Evolutionary conservation across 768 basidiomycete species (phyloP), one percentile per base, ranked within the genome.

Genomic region (Lactarius sp.): DNA sequence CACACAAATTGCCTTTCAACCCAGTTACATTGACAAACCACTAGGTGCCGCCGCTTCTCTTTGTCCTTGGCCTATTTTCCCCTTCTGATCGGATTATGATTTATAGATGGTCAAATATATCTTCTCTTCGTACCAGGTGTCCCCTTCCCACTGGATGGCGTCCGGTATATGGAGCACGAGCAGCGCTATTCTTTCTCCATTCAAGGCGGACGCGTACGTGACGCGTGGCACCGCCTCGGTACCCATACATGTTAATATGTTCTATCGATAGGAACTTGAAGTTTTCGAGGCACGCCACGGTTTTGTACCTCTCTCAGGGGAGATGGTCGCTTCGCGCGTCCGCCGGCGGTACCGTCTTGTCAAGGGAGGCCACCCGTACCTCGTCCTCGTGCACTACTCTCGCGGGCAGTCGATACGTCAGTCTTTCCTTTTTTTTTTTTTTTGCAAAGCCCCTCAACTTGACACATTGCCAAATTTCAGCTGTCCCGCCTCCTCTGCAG

Each of bases 11-110:
- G 88, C 90, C 3, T 92, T 88, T 70, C 69, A 76, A 6, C 91
- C 89, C 86, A 77, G 82, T 27, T 92, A 83, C 69, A 82, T 93
- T 41, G 91, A 93, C 79, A 88, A 87, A 67, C 90, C 90, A 37
- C 68, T 75, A 69, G 90, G 90, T 89, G 6, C 59, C 51, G 39
- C 57, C 8, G 13, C 37, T 42, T 18, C 31, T 20, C 36, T 44
- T 58, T 31, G 5, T 14, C 27, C 51, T 18, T 8, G 27, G 7
- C 42, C 3, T n/a, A 1, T 31, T n/a, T 18, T 39, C 52, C 27
- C 14, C 33, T 53, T 42, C 37, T 56, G 13, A 33, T 49, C 37
- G 53, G 16, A 60, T 47, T 49, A 44, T 22, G 54, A 33, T 20
- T 52, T 47, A 9, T 59, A 89, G 90, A 90, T 69, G 88, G 87